Evolutionary conservation across 495 filamentous ascomycete genomes (phyloP), one percentile per base, ranked within the genome.

Genomic region (Aspergillus cavernicola): DNA sequence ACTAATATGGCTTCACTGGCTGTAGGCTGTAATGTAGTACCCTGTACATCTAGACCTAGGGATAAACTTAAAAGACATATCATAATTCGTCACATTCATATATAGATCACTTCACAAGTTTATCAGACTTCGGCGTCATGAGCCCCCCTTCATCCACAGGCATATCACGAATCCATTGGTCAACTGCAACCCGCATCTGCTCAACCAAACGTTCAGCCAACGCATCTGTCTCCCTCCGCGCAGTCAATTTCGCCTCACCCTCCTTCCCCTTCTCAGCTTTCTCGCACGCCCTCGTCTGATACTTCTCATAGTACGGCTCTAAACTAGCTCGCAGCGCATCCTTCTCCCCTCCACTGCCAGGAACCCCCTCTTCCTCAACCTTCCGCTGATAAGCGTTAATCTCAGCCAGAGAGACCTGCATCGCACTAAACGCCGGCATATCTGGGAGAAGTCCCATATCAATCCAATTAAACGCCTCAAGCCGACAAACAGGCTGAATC

Each of bases 381-480:
- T 48, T 36, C 15, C 23, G 11, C 23, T 54, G 52, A n/a, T 29
- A 16, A 15, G 29, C 29, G 32, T 57, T 60, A 7, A 58, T 50
- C 8, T 50, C 15, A 9, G 12, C 12, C 6, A 66, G 19, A 16
- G 63, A 33, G 5, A n/a, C 19, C 50, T 63, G 62, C 64, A 67
- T 65, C 29, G 60, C 47, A 13, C 36, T 36, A 23, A 67, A 67
- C 3, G 60, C 53, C 9, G 36, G 50, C 29, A 55, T 53, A 7
- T 24, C 31, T 8, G 64, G 64, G 32, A 67, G 56, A 8, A 64
- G 38, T 6, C 55, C 56, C 46, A 67, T 36, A 6, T 42, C 37
- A 19, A 67, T 58, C 64, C 64, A 67, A 42, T 67, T 37, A 1
- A 67, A 55, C 1, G 45, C 53, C 15, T 33, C 60, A 3, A 67